Conservation (phyloP, 164 flowering plant species). For the Tetracentron sinense region DNA sequence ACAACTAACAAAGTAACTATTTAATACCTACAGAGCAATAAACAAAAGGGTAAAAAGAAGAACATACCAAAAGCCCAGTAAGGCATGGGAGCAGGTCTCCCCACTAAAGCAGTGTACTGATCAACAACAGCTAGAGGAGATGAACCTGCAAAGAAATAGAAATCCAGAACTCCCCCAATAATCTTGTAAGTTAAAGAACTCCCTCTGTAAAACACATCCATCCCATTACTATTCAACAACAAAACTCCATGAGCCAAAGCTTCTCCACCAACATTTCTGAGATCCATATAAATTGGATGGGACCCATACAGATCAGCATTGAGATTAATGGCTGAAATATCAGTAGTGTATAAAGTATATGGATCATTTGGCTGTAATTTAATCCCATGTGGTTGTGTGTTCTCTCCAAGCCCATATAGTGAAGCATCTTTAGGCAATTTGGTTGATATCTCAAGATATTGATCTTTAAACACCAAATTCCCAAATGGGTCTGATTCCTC, state of each 20-base stretch:
- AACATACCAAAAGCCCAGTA: conserved; percentile 76
- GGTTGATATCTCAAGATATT: conserved; percentile 69
- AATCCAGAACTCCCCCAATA: conserved; percentile 79
- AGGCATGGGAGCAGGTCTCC: conserved; percentile 89
- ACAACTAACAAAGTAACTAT: background rate
- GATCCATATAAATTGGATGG: conserved; percentile 81
- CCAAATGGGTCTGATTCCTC: conserved; percentile 35
- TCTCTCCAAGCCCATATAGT: conserved; percentile 74
- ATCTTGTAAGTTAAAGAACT: conserved; percentile 63
- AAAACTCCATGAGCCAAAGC: conserved; percentile 56
- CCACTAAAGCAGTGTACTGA: conserved; percentile 63
- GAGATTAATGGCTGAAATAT: conserved; percentile 57
- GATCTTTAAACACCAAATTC: conserved; percentile 66
- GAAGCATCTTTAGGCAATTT: conserved; percentile 57
- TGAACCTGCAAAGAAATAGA: conserved; percentile 77
- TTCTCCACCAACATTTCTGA: conserved; percentile 48
- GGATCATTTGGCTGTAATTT: conserved; percentile 60
- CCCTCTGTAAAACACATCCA: conserved; percentile 77
- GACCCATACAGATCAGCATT: conserved; percentile 72
- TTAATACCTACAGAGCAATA: background rate
- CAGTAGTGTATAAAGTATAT: conserved; percentile 64
- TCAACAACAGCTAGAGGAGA: conserved; percentile 59
- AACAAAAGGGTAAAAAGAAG: background rate
- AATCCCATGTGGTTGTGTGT: conserved; percentile 70
- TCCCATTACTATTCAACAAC: conserved; percentile 76